These are phyloP conservation scores for Fusarium ambrosium DNA, from an alignment of 2,329 filamentous ascomycete genomes.

Conservation along the genomic window DNA sequence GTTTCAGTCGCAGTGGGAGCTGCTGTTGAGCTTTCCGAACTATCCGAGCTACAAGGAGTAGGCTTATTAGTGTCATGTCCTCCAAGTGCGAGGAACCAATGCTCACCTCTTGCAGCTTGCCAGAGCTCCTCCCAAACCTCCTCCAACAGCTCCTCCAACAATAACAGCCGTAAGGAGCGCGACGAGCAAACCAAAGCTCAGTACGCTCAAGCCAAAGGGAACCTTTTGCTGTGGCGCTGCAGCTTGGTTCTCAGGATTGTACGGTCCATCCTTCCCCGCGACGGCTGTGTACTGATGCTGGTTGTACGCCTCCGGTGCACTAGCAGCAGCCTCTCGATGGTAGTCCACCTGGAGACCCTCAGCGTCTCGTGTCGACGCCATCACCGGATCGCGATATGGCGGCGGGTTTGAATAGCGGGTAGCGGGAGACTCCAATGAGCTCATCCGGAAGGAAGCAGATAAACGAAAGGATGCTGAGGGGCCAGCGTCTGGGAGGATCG, in stretches of 20 bases:
- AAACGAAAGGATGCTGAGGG: not conserved
- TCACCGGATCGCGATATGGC: not conserved
- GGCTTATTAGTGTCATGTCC: not conserved
- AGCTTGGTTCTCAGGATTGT: not conserved
- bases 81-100: not conserved
- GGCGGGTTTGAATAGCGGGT: not conserved
- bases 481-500: not conserved
- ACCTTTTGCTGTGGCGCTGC: not conserved
- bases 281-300: not conserved
- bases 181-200: not conserved
- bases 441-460: not conserved
- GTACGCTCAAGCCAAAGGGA: conserved; percentile 4
- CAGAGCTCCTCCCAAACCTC: not conserved
- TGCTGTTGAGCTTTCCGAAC: not conserved
- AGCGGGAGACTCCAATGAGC: not conserved
- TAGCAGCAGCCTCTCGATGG: not conserved
- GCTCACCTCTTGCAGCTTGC: not conserved
- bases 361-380: not conserved
- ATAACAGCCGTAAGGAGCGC: not conserved
- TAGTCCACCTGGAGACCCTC: conserved; percentile 4
- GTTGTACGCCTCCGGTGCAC: not conserved
- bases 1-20: not conserved
- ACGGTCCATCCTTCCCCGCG: not conserved
- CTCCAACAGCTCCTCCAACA: conserved; percentile 3
- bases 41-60: not conserved